Evolutionary conservation across 139 green algal genomes (phyloP).

Genomic region (Pseudopediastrum boryanum): DNA sequence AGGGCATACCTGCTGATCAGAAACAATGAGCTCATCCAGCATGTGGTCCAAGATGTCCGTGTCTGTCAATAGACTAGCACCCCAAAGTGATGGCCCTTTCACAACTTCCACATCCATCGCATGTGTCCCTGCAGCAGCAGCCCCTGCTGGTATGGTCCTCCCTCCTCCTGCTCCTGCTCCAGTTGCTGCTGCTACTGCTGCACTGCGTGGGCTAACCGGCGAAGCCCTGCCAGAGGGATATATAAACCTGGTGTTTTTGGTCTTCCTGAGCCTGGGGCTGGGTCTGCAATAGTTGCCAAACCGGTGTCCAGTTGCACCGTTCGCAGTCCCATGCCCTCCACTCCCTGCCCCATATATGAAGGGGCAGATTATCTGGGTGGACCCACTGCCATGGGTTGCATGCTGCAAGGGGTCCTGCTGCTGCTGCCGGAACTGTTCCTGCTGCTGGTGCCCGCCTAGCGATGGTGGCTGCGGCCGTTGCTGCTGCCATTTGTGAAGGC

Average conservation of each 20-base stretch:
- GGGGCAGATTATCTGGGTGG: background rate
- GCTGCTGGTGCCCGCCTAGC: background rate
- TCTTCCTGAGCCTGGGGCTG: background rate
- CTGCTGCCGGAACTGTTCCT: background rate
- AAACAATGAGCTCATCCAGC: conserved; percentile 25
- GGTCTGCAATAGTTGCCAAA: background rate
- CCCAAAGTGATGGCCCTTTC: background rate
- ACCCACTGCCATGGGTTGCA: background rate
- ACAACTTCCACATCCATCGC: background rate
- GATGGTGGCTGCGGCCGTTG: background rate
- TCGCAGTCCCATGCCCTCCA: background rate
- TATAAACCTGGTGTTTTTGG: background rate
- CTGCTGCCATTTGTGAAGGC: background rate
- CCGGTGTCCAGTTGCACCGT: background rate
- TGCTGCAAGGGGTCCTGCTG: background rate
- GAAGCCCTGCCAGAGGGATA: background rate
- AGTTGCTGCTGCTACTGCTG: background rate
- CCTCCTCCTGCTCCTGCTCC: conserved; percentile 2
- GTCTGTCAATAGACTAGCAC: conserved; percentile 11
- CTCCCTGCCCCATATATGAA: background rate
- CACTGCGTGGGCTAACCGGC: background rate
- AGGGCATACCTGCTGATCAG: conserved; percentile 2
- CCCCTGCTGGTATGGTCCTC: background rate
- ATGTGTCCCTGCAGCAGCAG: background rate
- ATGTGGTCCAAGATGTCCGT: conserved; percentile 15